A percentile compares a stretch with the other conserved stretches of the same genome.
Evolutionary conservation across 176 grass and related monocot species (phyloP).

Genomic region (Avena sativa): DNA sequence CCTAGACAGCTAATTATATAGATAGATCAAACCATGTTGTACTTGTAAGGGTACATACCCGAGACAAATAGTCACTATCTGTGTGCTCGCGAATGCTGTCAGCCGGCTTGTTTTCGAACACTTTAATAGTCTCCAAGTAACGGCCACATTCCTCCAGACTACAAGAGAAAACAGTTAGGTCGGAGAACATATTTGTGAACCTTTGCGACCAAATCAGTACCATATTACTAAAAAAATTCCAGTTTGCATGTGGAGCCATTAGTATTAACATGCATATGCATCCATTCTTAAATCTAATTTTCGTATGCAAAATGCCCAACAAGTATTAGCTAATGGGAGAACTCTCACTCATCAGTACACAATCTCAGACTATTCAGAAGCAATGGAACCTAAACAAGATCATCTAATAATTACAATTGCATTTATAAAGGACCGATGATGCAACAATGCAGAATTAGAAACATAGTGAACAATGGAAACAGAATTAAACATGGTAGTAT

Average conservation of each 20-base stretch:
- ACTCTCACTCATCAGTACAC: not conserved
- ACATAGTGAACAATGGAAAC: slow-evolving; percentile 5
- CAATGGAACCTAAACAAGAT: not conserved
- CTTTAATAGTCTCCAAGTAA: slow-evolving; percentile 99
- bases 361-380: not conserved
- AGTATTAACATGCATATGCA: not conserved
- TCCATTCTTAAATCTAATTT: slow-evolving; percentile 21
- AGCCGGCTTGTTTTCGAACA: slow-evolving; percentile 95
- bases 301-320: not conserved
- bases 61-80: slow-evolving; percentile 89
- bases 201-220: slow-evolving; percentile 10
- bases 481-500: not conserved
- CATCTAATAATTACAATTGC: not conserved
- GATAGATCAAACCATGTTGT: slow-evolving; percentile 23
- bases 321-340: not conserved
- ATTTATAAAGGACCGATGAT: not conserved
- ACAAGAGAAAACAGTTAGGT: slow-evolving; percentile 45
- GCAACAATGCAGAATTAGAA: not conserved
- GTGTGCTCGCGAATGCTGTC: slow-evolving; percentile 83
- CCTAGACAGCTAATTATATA: slow-evolving; percentile 4
- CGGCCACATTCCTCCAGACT: slow-evolving; percentile 95
- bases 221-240: not conserved
- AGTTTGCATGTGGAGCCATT: not conserved
- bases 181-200: slow-evolving; percentile 9
- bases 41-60: slow-evolving; percentile 54